phyloP scores from a whole-genome alignment of 169 alveolate genomes.

The Cryptosporidium sp. region DNA sequence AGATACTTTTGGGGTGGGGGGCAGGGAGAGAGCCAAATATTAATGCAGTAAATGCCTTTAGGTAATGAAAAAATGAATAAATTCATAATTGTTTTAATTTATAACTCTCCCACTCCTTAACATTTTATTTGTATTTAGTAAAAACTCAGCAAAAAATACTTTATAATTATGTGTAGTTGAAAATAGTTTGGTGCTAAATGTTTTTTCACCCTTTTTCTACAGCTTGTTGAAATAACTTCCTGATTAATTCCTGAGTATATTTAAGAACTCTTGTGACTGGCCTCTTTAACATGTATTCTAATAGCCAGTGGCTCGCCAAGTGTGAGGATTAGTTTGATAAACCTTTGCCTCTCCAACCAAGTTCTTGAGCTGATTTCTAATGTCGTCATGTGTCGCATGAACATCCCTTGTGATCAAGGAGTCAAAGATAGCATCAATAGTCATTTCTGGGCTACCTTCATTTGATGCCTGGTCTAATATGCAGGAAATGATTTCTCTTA shows the following conservation, averaged over 20 bases:
- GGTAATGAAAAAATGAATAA: background rate
- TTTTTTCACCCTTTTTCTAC: background rate
- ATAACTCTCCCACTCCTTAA: background rate
- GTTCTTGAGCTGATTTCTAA: slow-evolving; percentile 39
- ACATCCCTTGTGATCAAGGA: slow-evolving; percentile 31
- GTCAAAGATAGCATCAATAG: slow-evolving; percentile 31
- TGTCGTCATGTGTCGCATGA: slow-evolving; percentile 36
- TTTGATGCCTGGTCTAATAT: slow-evolving; percentile 64
- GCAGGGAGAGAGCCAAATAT: background rate
- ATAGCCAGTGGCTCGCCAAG: slow-evolving; percentile 72
- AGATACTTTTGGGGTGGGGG: background rate
- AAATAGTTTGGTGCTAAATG: too few species aligned
- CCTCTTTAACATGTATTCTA: background rate
- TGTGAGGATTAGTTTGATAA: slow-evolving; percentile 60
- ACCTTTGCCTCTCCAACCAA: slow-evolving; percentile 69
- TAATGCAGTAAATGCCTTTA: background rate
- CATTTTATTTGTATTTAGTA: background rate
- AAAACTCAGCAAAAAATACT: too few species aligned
- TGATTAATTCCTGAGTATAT: background rate
- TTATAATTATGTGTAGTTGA: background rate
- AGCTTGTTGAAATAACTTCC: background rate
- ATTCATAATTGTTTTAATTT: too few species aligned
- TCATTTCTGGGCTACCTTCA: slow-evolving; percentile 62
- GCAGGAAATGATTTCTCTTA: slow-evolving; percentile 53
- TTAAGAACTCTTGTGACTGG: background rate